These are phyloP conservation scores for Barbarea vulgaris DNA, from an alignment of 345 rosid species.

Conservation along the genomic window DNA sequence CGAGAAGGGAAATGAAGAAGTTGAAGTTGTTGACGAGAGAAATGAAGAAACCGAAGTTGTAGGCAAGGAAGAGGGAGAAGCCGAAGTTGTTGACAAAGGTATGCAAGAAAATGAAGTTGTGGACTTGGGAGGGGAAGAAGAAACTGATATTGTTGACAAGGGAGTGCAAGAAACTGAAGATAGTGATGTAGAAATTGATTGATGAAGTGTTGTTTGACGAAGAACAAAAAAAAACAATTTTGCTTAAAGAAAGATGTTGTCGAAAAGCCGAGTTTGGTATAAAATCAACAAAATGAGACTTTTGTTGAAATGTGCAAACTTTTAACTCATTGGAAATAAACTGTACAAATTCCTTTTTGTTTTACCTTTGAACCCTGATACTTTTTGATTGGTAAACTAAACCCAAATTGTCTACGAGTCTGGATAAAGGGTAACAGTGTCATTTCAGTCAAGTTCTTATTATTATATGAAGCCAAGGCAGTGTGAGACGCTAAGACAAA, in stretches of 20 bases:
- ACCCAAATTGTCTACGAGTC: not conserved
- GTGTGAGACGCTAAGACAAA: not conserved
- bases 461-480: not conserved
- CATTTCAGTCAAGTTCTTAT: not conserved
- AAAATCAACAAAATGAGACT: not conserved
- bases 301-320: constrained; percentile 4
- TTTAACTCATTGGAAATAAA: not conserved
- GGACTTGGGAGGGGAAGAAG: not conserved
- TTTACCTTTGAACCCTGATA: not conserved
- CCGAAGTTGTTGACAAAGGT: not conserved
- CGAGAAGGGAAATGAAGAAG: not conserved
- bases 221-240: not conserved
- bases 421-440: constrained; percentile 18
- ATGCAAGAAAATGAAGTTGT: not conserved
- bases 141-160: not conserved
- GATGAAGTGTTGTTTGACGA: constrained; percentile 10
- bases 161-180: not conserved
- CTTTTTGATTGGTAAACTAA: not conserved
- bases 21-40: not conserved
- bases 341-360: not conserved
- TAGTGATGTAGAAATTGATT: constrained; percentile 19
- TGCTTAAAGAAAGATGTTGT: constrained; percentile 14
- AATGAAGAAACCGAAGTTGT: not conserved
- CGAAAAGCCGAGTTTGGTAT: not conserved
- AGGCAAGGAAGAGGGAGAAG: not conserved